Evolutionary conservation across 1,284 basidiomycete genomes (phyloP).

Genomic region (Cryptococcus neoformans): DNA sequence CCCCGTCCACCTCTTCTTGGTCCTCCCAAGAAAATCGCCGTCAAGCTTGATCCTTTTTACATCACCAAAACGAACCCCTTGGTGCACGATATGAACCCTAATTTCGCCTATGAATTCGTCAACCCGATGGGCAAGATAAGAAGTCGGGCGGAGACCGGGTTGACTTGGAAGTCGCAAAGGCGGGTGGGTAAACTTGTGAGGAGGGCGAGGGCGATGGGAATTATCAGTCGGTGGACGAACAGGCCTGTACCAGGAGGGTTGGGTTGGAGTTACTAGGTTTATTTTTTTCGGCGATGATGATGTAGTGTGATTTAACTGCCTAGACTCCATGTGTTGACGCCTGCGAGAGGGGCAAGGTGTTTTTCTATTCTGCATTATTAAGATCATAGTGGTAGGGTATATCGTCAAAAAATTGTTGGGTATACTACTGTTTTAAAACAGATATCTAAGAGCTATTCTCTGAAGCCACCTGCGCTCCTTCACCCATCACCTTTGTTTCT

Average conservation of each 20-base stretch:
- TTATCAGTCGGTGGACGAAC: conserved; percentile 59
- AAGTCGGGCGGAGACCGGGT: conserved; percentile 63
- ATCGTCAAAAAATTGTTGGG: neutral
- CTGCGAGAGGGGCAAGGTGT: neutral
- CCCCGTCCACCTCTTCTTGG: conserved; percentile 37
- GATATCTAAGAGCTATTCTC: neutral
- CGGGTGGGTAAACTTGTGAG: conserved; percentile 82
- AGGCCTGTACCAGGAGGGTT: conserved; percentile 18
- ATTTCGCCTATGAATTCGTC: conserved; percentile 65
- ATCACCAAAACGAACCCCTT: conserved; percentile 31
- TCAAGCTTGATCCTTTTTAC: conserved; percentile 44
- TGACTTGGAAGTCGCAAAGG: conserved; percentile 80
- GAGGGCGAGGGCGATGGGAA: conserved; percentile 88
- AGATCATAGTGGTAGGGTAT: neutral
- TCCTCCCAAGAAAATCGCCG: conserved; percentile 30
- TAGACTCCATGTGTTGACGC: neutral
- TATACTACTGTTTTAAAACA: neutral
- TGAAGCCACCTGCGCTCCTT: conserved; percentile 3
- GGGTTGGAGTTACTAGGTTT: conserved; percentile 3
- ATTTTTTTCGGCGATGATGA: neutral
- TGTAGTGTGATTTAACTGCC: neutral
- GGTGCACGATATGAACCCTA: conserved; percentile 57
- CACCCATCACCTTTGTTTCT: conserved; percentile 43
- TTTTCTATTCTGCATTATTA: neutral
- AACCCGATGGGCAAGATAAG: conserved; percentile 84